A percentile compares a stretch with the other conserved stretches of the same genome.
Evolutionary conservation across 805 yeast species (phyloP).

Genomic region (Citeromyces matritensis): DNA sequence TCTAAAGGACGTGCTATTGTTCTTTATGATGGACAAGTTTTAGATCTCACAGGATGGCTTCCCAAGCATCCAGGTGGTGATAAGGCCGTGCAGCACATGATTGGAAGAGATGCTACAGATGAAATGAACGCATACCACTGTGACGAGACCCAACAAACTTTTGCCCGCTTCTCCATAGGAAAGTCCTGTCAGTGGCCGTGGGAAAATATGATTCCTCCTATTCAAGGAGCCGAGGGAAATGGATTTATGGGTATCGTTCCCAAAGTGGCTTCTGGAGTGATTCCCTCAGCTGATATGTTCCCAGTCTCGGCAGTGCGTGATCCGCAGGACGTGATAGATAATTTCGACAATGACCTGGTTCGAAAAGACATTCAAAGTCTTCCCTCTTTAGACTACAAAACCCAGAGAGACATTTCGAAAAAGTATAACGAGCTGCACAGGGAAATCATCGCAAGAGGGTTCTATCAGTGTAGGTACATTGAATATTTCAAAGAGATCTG

Average conservation of each 20-base stretch:
- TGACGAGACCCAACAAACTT: slow-evolving; percentile 34
- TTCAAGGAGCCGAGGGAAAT: slow-evolving; percentile 54
- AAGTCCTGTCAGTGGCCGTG: slow-evolving; percentile 38
- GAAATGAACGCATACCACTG: slow-evolving; percentile 80
- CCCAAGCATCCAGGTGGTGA: slow-evolving; percentile 80
- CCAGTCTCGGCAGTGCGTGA: slow-evolving; percentile 29
- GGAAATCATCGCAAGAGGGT: slow-evolving; percentile 36
- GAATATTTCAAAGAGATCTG: slow-evolving; percentile 55
- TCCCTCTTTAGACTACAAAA: slow-evolving; percentile 53
- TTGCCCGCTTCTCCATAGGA: slow-evolving; percentile 54
- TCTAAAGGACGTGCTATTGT: slow-evolving; percentile 58
- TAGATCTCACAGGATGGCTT: slow-evolving; percentile 60
- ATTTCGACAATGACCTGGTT: slow-evolving; percentile 42
- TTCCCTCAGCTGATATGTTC: slow-evolving; percentile 18
- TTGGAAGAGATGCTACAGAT: slow-evolving; percentile 84
- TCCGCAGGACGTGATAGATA: slow-evolving; percentile 35
- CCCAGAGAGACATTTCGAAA: slow-evolving; percentile 41
- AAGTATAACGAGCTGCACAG: slow-evolving; percentile 51
- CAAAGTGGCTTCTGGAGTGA: slow-evolving; percentile 30
- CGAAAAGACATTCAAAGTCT: slow-evolving; percentile 36
- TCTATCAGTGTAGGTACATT: slow-evolving; percentile 61
- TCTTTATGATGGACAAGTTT: slow-evolving; percentile 43
- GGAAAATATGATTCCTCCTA: slow-evolving; percentile 74
- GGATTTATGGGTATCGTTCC: slow-evolving; percentile 23
- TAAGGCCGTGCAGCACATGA: slow-evolving; percentile 68